These are phyloP conservation scores for Fusarium duplospermum DNA, from an alignment of 2,329 filamentous ascomycete genomes.

Conservation along the genomic window DNA sequence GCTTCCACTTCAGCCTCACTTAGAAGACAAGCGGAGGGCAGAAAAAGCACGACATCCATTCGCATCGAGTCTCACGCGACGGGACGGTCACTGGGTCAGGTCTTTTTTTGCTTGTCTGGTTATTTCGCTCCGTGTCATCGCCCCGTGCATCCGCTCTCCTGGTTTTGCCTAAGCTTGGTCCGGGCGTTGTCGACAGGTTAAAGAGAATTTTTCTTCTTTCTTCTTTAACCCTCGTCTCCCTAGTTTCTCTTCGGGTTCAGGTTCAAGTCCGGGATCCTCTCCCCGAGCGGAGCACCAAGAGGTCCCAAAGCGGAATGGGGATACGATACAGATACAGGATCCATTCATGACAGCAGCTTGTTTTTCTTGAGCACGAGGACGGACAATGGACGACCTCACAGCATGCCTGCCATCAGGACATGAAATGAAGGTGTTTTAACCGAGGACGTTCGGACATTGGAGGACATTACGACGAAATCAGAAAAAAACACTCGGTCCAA, in stretches of 20 bases:
- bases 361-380: slow-evolving; percentile 7
- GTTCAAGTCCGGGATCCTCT: slow-evolving; percentile 15
- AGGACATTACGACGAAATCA: neutral
- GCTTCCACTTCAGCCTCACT: slow-evolving; percentile 21
- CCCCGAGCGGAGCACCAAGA: slow-evolving; percentile 14
- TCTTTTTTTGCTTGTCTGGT: neutral
- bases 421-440: slow-evolving; percentile 5
- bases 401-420: neutral
- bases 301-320: slow-evolving; percentile 18
- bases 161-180: slow-evolving; percentile 10
- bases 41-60: slow-evolving; percentile 30
- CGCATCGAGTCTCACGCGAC: slow-evolving; percentile 17
- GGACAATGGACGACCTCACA: neutral
- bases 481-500: neutral
- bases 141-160: slow-evolving; percentile 9
- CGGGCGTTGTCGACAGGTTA: slow-evolving; percentile 9
- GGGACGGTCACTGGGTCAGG: slow-evolving; percentile 7
- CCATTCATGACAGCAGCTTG: slow-evolving; percentile 1
- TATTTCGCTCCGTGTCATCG: slow-evolving; percentile 4
- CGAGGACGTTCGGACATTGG: slow-evolving; percentile 1
- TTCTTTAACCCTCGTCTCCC: slow-evolving; percentile 4
- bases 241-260: slow-evolving; percentile 14
- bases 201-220: slow-evolving; percentile 16
- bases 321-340: neutral
- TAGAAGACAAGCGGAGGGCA: neutral